Evolutionary conservation across 1,139 yeast genomes (phyloP).

Genomic region (Zygosaccharomyces sapae): DNA sequence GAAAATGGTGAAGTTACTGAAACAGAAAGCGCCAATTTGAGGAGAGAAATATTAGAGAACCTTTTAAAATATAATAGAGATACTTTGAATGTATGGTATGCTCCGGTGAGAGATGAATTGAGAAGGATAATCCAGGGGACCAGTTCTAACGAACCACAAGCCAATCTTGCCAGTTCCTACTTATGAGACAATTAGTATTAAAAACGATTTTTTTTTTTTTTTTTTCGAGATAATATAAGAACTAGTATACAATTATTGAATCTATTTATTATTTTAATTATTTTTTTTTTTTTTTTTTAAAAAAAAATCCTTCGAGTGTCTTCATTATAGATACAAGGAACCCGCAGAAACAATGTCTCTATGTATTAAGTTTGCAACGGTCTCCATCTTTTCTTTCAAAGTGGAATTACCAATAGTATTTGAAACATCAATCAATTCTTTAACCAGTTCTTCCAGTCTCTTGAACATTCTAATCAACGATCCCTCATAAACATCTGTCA

Average conservation of each 20-base stretch:
- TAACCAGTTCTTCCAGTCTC: conserved; percentile 84
- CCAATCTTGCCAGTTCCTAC: conserved; percentile 20
- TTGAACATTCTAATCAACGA: conserved; percentile 90
- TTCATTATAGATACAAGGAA: conserved; percentile 51
- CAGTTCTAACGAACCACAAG: conserved; percentile 10
- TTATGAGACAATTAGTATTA: conserved; percentile 3
- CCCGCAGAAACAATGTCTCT: conserved; percentile 97
- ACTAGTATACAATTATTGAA: not conserved
- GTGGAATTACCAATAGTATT: conserved; percentile 87
- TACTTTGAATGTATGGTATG: conserved; percentile 34
- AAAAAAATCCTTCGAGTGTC: too few relatives aligned
- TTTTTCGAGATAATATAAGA: not conserved
- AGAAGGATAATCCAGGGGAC: conserved; percentile 10
- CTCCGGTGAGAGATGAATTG: conserved; percentile 29
- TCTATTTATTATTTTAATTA: not conserved
- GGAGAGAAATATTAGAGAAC: conserved; percentile 33
- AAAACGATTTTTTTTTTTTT: not conserved
- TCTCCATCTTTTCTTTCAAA: conserved; percentile 83
- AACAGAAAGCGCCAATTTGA: conserved; percentile 33
- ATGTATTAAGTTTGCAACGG: conserved; percentile 77
- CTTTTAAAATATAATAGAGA: conserved; percentile 23
- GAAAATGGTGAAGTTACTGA: conserved; percentile 30
- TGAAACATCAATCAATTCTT: conserved; percentile 87
- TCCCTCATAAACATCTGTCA: conserved; percentile 99
- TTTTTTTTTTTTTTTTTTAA: not conserved